phyloP scores from a whole-genome alignment of 768 basidiomycete genomes.

The Termitomyces sp. region DNA sequence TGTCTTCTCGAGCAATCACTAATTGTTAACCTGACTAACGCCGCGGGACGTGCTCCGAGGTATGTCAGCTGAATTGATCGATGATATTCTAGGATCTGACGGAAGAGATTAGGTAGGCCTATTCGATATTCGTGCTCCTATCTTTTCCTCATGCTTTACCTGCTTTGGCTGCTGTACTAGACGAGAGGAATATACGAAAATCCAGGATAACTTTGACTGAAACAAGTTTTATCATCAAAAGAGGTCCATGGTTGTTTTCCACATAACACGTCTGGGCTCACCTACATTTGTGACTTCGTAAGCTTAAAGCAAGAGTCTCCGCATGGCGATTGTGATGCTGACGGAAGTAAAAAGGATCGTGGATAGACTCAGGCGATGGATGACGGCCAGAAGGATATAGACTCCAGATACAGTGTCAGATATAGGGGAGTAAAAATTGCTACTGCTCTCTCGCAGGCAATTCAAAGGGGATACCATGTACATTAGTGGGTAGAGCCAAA shows the following conservation, averaged over 20 bases:
- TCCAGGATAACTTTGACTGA: constrained; percentile 51
- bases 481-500: constrained; percentile 12
- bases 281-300: constrained; percentile 19
- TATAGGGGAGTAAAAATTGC: constrained; percentile 1
- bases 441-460: not conserved
- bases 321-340: constrained; percentile 51
- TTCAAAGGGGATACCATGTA: not conserved
- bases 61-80: not conserved
- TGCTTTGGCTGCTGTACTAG: constrained; percentile 9
- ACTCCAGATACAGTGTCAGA: constrained; percentile 26
- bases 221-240: constrained; percentile 43
- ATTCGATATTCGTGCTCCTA: not conserved
- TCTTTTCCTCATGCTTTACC: constrained; percentile 10
- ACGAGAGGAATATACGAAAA: constrained; percentile 37
- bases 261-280: constrained; percentile 53
- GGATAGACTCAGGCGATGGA: constrained; percentile 37
- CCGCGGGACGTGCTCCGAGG: constrained; percentile 18
- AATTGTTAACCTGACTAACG: constrained; percentile 54
- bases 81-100: not conserved
- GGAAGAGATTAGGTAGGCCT: not conserved
- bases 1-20: constrained; percentile 68
- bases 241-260: too few relatives aligned
- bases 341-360: constrained; percentile 68
- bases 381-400: constrained; percentile 34
- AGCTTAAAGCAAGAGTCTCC: constrained; percentile 38